Evolutionary conservation across 129 eudicot species (phyloP), one percentile per base, ranked within the genome.

Genomic region (Deinandra increscens): DNA sequence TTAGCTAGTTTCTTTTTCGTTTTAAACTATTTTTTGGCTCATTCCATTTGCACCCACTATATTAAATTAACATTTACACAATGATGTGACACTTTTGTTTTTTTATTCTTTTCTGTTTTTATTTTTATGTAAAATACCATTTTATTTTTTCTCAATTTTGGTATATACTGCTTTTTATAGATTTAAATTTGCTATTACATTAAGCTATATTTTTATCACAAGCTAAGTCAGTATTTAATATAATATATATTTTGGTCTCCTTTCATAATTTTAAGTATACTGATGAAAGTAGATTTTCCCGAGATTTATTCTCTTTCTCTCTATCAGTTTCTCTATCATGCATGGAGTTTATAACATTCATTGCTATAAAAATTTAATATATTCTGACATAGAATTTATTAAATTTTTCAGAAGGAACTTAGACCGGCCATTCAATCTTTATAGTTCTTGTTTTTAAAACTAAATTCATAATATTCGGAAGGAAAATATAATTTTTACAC

Each of bases 21-120:
- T 14, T 46, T 46, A 46, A 14, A 46, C 9, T 6, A n/a, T n/a
- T 46, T 36, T 36, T 58, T 58, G 13, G 39, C 39, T 31, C 18
- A 29, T 11, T 26, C 19, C 64, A 58, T 6, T 26, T 13, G 5
- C 64, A 58, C 37, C 61, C 23, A 13, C 61, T 23, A 23, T 55
- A 55, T 55, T 55, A 55, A 55, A 23, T 55, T 22, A 6, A 15
- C 61, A 23, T 11, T 23, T 23, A 23, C 10, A 4, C 39, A 58
- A 58, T 58, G 64, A 58, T 58, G 64, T 58, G 64, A 58, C 17
- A 12, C 36, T 22, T 29, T 5, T 13, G 29, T 55, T 55, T 23
- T 48, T 9, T 11, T 11, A 55, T 55, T 55, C 17, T 7, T 10
- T 7, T 23, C 4, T 26, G 23, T 56, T 11, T 19, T 29, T 56